Base-by-base conservation (phyloP, 805 yeast species). In the Priceomyces fermenticarens region DNA sequence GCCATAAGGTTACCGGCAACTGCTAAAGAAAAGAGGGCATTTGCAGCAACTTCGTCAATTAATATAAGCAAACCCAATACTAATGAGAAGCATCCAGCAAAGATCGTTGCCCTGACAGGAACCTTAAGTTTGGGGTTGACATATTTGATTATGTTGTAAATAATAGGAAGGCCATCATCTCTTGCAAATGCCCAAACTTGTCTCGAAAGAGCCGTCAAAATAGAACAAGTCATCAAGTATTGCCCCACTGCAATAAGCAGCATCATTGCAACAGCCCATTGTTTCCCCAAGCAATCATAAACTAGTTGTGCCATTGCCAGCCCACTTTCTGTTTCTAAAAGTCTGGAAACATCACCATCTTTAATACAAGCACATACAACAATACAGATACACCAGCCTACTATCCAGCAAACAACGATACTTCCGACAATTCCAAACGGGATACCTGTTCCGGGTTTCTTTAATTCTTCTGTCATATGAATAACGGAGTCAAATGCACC, bases 161-260 rank as follows among this genome's bases (percentile, higher is more conserved):
- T 72, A 46, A 81, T 65, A 7, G 90, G 90, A 42, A 84, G 69
- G 11, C 88, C 89, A 51, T 82, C 81, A 57, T 84, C 91, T 64
- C 91, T 76, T 31, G 87, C 80, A 58, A 83, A 81, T 1, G 88
- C 88, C 80, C 85, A 83, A 37, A 81, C 71, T 58, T 83, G 88
- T 59, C 89, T 74, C 4, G 86, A 80, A 5, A 77, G 73, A 9
- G 88, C 87, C 36, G 81, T 72, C 36, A 81, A 63, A 40, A 77
- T 72, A 3, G 84, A 78, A 16, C 78, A 70, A 12, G 85, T 84
- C 87, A 82, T 83, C 40, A 81, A 62, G 58, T 76, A 80, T 56
- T 81, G 87, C 15, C 85, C 79, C 45, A 72, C 55, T 8, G 80
- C 73, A 55, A 80, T 74, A 38, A 82, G 49, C 3, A 78, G 49